phyloP scores from a whole-genome alignment of 768 basidiomycete species.

The Tulasnella calospora region DNA sequence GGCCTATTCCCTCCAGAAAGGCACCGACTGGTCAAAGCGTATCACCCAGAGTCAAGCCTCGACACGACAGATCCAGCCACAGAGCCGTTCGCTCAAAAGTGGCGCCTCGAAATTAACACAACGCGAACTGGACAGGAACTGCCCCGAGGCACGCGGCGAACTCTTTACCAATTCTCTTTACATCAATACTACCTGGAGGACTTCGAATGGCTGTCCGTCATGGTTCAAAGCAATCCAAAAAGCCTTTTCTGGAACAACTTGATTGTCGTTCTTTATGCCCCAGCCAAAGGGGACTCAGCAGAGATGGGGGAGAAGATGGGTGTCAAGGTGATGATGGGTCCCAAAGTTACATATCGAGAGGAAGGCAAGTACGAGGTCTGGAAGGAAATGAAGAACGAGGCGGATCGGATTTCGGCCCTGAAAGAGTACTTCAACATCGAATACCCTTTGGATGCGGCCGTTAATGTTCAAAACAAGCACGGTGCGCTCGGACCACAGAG shows the following conservation, averaged over 20 bases:
- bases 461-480: not conserved
- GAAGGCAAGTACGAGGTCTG: not conserved
- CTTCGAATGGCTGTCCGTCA: not conserved
- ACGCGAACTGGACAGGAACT: not conserved
- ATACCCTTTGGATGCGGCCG: conserved; percentile 8
- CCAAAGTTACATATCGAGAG: not conserved
- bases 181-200: not conserved
- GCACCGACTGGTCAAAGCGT: conserved; percentile 1
- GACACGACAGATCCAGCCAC: not conserved
- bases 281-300: not conserved
- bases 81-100: conserved; percentile 1
- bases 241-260: conserved; percentile 7
- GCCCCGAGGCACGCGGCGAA: not conserved
- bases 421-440: conserved; percentile 21
- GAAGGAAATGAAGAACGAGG: conserved; percentile 9
- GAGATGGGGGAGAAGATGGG: not conserved
- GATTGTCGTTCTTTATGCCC: not conserved
- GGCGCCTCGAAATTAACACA: conserved; percentile 13
- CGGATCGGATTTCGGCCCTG: conserved; percentile 18
- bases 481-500: conserved; percentile 3
- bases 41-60: conserved; percentile 1
- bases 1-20: not conserved
- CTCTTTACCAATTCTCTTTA: conserved; percentile 3
- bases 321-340: conserved; percentile 1
- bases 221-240: not conserved